Percentiles rank a stretch among this genome's conserved stretches.
Evolutionary conservation across 192 early-diverging fungal species (phyloP).

Genomic region (Coemansia sp.): DNA sequence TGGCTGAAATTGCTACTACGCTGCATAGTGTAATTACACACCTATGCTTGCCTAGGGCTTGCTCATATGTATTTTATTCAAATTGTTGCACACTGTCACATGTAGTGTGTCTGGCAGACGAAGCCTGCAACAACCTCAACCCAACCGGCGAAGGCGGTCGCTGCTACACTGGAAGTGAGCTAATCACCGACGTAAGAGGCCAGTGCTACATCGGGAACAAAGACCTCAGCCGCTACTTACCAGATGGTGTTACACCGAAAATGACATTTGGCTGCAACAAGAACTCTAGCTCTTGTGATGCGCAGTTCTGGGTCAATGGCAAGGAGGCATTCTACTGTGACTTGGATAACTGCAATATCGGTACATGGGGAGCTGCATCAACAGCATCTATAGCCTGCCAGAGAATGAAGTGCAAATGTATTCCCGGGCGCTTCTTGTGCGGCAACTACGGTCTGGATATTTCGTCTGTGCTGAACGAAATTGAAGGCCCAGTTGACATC

Average conservation of each 20-base stretch:
- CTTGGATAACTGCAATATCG: constrained; percentile 73
- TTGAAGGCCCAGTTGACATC: constrained; percentile 78
- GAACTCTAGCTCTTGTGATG: constrained; percentile 63
- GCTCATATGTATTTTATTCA: not conserved
- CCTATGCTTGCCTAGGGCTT: too few species aligned
- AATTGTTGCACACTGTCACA: not conserved
- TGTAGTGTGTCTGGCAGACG: constrained; percentile 66
- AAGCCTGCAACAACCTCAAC: constrained; percentile 68
- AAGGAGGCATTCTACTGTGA: constrained; percentile 92
- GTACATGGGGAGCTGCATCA: constrained; percentile 42
- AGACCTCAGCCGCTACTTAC: constrained; percentile 54
- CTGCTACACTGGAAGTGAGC: constrained; percentile 74
- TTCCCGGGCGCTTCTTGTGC: constrained; percentile 79
- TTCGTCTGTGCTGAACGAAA: constrained; percentile 76
- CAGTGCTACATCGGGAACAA: constrained; percentile 78
- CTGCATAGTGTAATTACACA: not conserved
- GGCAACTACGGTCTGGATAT: constrained; percentile 84
- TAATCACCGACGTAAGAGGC: constrained; percentile 68
- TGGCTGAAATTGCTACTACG: too few species aligned
- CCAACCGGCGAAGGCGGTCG: constrained; percentile 72
- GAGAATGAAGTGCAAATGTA: constrained; percentile 80
- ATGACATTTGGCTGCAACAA: constrained; percentile 77
- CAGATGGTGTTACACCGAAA: constrained; percentile 68
- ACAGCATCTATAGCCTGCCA: constrained; percentile 67
- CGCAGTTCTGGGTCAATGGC: constrained; percentile 87